Evolutionary conservation across 805 yeast species (phyloP), one percentile per base, ranked within the genome.

Genomic region (Candida insectalens): DNA sequence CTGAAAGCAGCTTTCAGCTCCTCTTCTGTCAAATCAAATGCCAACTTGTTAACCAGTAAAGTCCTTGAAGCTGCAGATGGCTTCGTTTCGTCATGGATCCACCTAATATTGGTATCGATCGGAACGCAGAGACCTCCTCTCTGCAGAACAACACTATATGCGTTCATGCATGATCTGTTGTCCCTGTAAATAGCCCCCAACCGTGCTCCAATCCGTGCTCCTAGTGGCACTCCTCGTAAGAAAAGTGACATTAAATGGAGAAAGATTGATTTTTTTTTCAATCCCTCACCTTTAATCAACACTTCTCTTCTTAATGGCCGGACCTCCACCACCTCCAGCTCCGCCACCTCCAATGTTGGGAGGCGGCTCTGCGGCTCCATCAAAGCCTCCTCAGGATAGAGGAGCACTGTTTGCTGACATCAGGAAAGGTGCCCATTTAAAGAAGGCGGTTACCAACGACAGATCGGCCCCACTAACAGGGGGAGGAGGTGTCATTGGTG

Each of bases 321-420:
- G 67, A 21, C 74, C 76, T 8, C 77, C 77, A 4, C 74, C 77
- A 3, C 76, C 79, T 6, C 77, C 78, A 3, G 75, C 77, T 3
- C 59, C 58, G 5, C 60, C 60, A 3, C 60, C 53, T 19, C 71
- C 74, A 3, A 71, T 74, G 5, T 69, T 71, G 13, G 45, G 53
- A 10, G 57, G 53, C 12, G 53, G 62, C 0, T 53, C 62, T 4
- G 21, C 29, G n/a, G 12, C 14, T 6, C 8, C 21, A 15, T 6
- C 32, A 6, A 13, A 57, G 5, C 49, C 59, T 12, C 44, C 51
- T 30, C 42, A 50, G 21, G 67, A 65, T 14, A 56, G 75, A 51
- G 68, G 68, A 41, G 77, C 78, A 2, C 51, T 89, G 33, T 63
- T 89, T 18, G 84, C 92, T 20, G 94, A 83, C 52, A 89, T 89